Percentiles rank a stretch among this genome's conserved stretches.
Evolutionary conservation across 495 filamentous ascomycete species (phyloP).

Genomic region (Chaetomium cochliodes): DNA sequence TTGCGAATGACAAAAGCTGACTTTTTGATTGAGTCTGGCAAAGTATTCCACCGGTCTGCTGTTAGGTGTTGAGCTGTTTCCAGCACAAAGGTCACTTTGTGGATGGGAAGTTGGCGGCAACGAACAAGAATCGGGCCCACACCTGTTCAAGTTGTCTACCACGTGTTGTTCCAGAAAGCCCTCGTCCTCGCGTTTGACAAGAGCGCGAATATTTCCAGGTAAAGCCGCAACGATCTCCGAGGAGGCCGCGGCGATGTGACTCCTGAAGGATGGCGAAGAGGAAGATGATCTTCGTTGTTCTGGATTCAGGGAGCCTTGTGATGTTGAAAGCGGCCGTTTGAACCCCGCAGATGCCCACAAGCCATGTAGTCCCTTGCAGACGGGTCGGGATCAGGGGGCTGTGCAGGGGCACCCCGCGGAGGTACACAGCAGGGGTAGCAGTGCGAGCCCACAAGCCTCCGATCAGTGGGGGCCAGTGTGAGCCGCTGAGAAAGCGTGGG

Average conservation of each 20-base stretch:
- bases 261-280: neutral
- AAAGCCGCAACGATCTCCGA: neutral
- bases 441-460: too few species aligned
- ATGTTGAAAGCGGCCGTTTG: neutral
- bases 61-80: neutral
- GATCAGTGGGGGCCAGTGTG: constrained; percentile 28
- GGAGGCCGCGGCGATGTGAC: neutral
- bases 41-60: too few species aligned
- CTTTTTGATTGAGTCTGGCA: too few species aligned
- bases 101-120: neutral
- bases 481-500: neutral
- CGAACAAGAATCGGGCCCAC: neutral
- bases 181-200: neutral
- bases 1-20: too few species aligned
- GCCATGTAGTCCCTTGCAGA: neutral
- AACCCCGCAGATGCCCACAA: neutral
- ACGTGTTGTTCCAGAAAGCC: neutral
- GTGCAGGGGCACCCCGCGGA: neutral
- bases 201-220: neutral
- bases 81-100: neutral
- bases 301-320: neutral
- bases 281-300: neutral
- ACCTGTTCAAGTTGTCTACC: neutral
- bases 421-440: neutral
- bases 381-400: neutral